Conservation (phyloP, 179 eudicot genomes). For the Silene noctiflora region DNA sequence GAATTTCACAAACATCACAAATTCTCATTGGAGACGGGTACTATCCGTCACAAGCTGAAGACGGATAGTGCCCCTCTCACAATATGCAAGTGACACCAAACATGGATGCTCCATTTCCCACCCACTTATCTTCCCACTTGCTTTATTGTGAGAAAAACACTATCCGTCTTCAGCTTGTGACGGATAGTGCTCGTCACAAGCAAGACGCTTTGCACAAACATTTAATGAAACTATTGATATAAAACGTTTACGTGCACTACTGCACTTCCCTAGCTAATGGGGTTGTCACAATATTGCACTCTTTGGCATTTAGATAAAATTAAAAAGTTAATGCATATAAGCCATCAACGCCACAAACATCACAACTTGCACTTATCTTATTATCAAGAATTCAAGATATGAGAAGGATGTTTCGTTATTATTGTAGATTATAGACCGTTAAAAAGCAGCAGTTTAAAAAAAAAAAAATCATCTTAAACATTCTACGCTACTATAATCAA, state of each 20-base stretch:
- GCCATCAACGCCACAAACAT: constrained; percentile 15
- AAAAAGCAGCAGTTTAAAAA: constrained; percentile 17
- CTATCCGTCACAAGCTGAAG: no score
- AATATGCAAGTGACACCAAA: no score
- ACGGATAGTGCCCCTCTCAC: no score
- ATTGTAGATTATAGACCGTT: not conserved
- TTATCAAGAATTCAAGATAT: constrained; percentile 11
- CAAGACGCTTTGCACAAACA: not conserved
- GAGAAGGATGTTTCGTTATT: constrained; percentile 11
- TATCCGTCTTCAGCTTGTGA: no score
- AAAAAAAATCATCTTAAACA: no score
- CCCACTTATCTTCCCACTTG: no score
- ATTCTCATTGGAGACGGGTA: no score
- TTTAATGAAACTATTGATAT: not conserved
- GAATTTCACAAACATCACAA: not conserved
- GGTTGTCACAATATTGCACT: constrained; percentile 31
- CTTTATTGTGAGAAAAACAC: no score
- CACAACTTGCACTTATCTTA: constrained; percentile 30
- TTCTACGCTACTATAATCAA: not conserved
- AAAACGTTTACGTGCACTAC: constrained; percentile 22
- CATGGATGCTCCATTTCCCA: no score
- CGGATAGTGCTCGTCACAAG: no score
- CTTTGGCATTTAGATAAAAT: not conserved
- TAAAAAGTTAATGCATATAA: constrained; percentile 24
- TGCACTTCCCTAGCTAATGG: constrained; percentile 18